These are phyloP conservation scores for Colletotrichum lindemuthianum DNA, from an alignment of 2,329 filamentous ascomycete genomes.

Conservation along the genomic window DNA sequence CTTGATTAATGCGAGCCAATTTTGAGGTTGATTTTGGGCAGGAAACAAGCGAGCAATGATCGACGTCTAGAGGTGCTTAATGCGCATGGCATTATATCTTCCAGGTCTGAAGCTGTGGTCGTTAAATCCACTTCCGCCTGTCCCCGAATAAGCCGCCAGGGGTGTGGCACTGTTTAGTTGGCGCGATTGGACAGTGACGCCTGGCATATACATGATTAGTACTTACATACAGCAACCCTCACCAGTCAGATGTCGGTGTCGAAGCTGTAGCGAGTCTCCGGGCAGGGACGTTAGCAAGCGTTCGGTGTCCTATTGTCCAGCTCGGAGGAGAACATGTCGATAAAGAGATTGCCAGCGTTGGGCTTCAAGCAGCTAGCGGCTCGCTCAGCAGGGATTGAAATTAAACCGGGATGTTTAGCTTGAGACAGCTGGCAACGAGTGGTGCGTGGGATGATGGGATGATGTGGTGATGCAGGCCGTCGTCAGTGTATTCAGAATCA, in stretches of 20 bases:
- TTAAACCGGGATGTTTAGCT: conserved; percentile 14
- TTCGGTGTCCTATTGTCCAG: neutral
- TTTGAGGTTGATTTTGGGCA: conserved; percentile 2
- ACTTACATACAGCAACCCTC: conserved; percentile 12
- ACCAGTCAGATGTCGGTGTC: conserved; percentile 9
- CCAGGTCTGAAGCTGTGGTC: too few species aligned
- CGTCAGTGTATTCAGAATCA: conserved; percentile 2
- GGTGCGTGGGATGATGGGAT: conserved; percentile 27
- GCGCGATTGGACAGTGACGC: too few species aligned
- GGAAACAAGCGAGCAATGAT: conserved; percentile 15
- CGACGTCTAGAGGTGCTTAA: conserved; percentile 5
- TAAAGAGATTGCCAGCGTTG: conserved; percentile 17
- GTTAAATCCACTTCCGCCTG: too few species aligned
- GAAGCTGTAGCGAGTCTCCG: conserved; percentile 25
- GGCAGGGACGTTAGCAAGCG: conserved; percentile 12
- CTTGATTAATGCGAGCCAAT: conserved; percentile 8
- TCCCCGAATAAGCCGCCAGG: too few species aligned
- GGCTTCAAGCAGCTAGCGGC: conserved; percentile 7
- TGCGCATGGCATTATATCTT: neutral
- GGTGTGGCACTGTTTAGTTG: too few species aligned
- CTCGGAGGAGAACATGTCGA: conserved; percentile 14
- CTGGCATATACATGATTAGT: too few species aligned
- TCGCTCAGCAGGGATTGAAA: conserved; percentile 19
- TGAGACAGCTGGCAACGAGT: conserved; percentile 14
- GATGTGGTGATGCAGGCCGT: conserved; percentile 15